phyloP scores from a whole-genome alignment of 2,329 filamentous ascomycete genomes.

The Lomentospora prolificans region DNA sequence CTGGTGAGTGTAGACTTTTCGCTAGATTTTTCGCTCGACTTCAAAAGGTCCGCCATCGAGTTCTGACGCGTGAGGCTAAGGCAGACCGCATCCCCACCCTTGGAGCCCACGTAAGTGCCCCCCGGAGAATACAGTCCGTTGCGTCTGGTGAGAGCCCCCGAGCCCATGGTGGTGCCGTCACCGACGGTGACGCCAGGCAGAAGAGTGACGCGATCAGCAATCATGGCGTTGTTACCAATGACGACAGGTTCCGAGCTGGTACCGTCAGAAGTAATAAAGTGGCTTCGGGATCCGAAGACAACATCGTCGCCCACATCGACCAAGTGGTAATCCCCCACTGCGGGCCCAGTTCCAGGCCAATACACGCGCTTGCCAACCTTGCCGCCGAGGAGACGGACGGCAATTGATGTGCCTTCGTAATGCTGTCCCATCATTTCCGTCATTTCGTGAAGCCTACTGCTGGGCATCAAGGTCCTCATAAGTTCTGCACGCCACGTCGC shows the following conservation, averaged over 20 bases:
- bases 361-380: conserved; percentile 43
- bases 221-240: conserved; percentile 41
- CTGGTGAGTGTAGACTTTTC: background rate
- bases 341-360: conserved; percentile 47
- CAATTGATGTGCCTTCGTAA: conserved; percentile 43
- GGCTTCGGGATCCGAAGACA: conserved; percentile 47
- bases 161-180: conserved; percentile 39
- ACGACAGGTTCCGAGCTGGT: conserved; percentile 35
- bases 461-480: conserved; percentile 33
- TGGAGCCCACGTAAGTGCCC: conserved; percentile 42
- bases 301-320: conserved; percentile 47
- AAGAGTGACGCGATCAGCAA: conserved; percentile 44
- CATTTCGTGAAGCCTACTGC: conserved; percentile 32
- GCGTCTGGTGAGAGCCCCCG: conserved; percentile 39
- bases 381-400: conserved; percentile 39
- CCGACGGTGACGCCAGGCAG: conserved; percentile 41
- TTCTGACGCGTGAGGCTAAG: conserved; percentile 16
- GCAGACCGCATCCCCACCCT: conserved; percentile 38
- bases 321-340: conserved; percentile 43
- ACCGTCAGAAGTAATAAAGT: conserved; percentile 43
- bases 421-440: conserved; percentile 43
- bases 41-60: background rate
- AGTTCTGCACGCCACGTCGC: conserved; percentile 34
- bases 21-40: background rate
- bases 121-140: conserved; percentile 31